Evolutionary conservation across 768 basidiomycete genomes (phyloP).

Genomic region (Cystofilobasidium capitatum): DNA sequence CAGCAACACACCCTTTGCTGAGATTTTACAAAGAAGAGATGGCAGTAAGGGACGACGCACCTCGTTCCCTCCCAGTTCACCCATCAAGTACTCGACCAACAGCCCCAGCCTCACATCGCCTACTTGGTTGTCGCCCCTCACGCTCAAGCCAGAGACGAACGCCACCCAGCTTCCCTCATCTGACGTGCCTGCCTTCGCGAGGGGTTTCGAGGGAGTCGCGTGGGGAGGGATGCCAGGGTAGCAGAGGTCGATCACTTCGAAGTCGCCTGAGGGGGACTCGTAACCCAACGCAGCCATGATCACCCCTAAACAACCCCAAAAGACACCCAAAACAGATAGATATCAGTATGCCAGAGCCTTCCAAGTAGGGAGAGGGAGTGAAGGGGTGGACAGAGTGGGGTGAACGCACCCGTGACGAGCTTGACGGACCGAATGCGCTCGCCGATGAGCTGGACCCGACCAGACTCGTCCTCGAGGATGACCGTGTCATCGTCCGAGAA

Average conservation of each 20-base stretch:
- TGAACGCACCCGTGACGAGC: constrained; percentile 59
- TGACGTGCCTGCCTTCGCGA: constrained; percentile 38
- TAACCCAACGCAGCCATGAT: constrained; percentile 82
- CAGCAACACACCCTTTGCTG: too few relatives aligned
- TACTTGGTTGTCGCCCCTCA: constrained; percentile 49
- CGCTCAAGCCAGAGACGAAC: constrained; percentile 70
- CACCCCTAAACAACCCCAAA: constrained; percentile 45
- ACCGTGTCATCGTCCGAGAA: constrained; percentile 66
- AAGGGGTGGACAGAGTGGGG: background rate
- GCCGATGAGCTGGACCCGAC: constrained; percentile 80
- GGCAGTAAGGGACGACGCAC: constrained; percentile 34
- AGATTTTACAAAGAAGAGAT: too few relatives aligned
- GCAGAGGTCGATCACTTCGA: constrained; percentile 84
- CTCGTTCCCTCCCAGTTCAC: constrained; percentile 63
- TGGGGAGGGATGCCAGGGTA: constrained; percentile 73
- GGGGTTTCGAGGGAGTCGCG: constrained; percentile 27
- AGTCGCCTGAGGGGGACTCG: constrained; percentile 80
- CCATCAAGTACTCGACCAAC: constrained; percentile 78
- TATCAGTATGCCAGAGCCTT: background rate
- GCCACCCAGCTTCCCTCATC: constrained; percentile 67
- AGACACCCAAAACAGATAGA: too few relatives aligned
- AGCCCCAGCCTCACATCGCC: constrained; percentile 62
- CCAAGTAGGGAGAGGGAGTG: background rate
- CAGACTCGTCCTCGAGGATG: constrained; percentile 93
- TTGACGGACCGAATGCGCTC: constrained; percentile 49